Percentiles rank a stretch among this genome's conserved stretches.
phyloP scores from a whole-genome alignment of 140 eudicot genomes.

The Erigeron philadelphicus region DNA sequence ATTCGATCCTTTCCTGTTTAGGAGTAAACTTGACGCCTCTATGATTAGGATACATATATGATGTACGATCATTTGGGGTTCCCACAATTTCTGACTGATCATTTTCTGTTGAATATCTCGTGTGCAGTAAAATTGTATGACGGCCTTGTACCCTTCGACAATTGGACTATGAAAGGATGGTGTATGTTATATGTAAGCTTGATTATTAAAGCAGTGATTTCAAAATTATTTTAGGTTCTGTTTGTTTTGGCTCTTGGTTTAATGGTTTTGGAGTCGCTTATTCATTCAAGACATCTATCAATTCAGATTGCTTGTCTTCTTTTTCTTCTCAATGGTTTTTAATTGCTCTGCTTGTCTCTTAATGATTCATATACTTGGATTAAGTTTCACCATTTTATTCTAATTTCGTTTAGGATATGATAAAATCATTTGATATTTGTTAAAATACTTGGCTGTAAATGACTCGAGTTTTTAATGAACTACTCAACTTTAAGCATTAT shows the following conservation, averaged over 20 bases:
- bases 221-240: slow-evolving; percentile 17
- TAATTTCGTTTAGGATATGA: too few relatives aligned
- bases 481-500: too few relatives aligned
- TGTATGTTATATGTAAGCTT: slow-evolving; percentile 31
- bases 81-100: neutral
- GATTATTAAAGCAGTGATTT: slow-evolving; percentile 22
- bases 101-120: neutral
- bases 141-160: slow-evolving; percentile 25
- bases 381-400: too few relatives aligned
- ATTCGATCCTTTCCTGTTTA: neutral
- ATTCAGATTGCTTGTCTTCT: neutral
- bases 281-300: neutral
- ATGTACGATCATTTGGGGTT: neutral
- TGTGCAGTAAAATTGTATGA: slow-evolving; percentile 40
- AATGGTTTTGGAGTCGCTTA: neutral
- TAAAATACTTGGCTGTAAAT: too few relatives aligned
- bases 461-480: too few relatives aligned
- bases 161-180: slow-evolving; percentile 21
- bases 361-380: too few relatives aligned
- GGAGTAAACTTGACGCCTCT: neutral
- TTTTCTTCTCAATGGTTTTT: too few relatives aligned
- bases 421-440: too few relatives aligned
- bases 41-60: neutral
- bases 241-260: slow-evolving; percentile 18
- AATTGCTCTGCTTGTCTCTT: too few relatives aligned